These are phyloP conservation scores for Aspergillus sp. DNA, from an alignment of 2,329 filamentous ascomycete species.

Conservation along the genomic window DNA sequence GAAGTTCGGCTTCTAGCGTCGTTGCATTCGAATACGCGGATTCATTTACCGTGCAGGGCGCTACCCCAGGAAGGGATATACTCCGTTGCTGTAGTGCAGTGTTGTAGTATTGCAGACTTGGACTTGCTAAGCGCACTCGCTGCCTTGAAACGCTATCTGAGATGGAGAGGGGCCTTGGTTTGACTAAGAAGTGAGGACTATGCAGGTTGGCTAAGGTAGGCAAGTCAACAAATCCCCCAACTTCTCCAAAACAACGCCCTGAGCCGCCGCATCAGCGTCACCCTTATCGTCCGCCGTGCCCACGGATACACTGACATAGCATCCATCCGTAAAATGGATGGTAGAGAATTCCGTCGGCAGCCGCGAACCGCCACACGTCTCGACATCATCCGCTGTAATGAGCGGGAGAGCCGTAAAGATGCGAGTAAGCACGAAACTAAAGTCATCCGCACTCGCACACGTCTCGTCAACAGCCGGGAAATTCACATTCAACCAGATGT, in stretches of 20 bases:
- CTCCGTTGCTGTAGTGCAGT: background rate
- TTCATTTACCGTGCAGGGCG: background rate
- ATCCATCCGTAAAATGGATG: conserved; percentile 52
- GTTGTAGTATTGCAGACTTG: background rate
- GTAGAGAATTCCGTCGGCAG: conserved; percentile 66
- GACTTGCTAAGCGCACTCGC: too few relatives aligned
- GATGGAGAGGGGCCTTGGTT: too few relatives aligned
- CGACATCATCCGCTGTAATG: conserved; percentile 54
- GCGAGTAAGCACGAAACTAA: conserved; percentile 67
- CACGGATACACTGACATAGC: conserved; percentile 67
- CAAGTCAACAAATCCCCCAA: conserved; percentile 55
- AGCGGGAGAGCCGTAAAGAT: conserved; percentile 55
- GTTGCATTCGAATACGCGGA: background rate
- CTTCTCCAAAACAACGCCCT: conserved; percentile 58
- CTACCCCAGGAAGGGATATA: background rate
- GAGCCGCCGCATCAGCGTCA: conserved; percentile 58
- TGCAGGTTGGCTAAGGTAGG: conserved; percentile 37
- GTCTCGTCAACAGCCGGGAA: conserved; percentile 57
- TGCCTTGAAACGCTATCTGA: too few relatives aligned
- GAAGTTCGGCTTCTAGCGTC: background rate
- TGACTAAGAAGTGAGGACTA: background rate
- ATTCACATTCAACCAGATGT: conserved; percentile 71
- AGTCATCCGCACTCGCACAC: conserved; percentile 59
- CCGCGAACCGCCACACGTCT: conserved; percentile 59
- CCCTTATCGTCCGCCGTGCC: conserved; percentile 65